Evolutionary conservation across 2,329 filamentous ascomycete species (phyloP).

Genomic region (Aspergillus sp.): DNA sequence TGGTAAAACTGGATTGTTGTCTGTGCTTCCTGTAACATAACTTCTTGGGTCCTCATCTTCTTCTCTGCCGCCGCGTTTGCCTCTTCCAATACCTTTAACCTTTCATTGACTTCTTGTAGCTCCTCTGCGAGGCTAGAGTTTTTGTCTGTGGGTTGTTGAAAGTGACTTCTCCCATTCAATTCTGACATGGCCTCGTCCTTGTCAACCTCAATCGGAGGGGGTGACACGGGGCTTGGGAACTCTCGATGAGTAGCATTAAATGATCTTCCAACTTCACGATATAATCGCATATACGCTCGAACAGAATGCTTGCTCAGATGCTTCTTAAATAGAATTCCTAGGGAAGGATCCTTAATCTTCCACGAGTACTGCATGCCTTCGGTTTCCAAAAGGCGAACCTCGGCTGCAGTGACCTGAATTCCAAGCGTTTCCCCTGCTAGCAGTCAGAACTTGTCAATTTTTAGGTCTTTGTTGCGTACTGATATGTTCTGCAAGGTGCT

Average conservation of each 20-base stretch:
- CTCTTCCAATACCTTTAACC: background rate
- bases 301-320: constrained; percentile 16
- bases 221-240: background rate
- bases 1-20: background rate
- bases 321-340: constrained; percentile 10
- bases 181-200: background rate
- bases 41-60: background rate
- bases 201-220: background rate
- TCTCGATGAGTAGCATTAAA: constrained; percentile 4
- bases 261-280: constrained; percentile 5
- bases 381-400: constrained; percentile 11
- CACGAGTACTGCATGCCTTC: constrained; percentile 11
- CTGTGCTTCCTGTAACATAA: background rate
- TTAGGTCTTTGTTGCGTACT: background rate
- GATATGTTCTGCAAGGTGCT: constrained; percentile 5
- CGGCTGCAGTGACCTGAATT: constrained; percentile 9
- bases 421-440: constrained; percentile 10
- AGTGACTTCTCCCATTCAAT: background rate
- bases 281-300: constrained; percentile 26
- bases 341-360: constrained; percentile 10
- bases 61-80: background rate
- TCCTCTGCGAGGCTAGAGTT: background rate
- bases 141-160: background rate
- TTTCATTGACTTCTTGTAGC: background rate
- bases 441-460: background rate